Conservation (phyloP, 1,139 yeast species). For the Yamadazyma atlantica region DNA sequence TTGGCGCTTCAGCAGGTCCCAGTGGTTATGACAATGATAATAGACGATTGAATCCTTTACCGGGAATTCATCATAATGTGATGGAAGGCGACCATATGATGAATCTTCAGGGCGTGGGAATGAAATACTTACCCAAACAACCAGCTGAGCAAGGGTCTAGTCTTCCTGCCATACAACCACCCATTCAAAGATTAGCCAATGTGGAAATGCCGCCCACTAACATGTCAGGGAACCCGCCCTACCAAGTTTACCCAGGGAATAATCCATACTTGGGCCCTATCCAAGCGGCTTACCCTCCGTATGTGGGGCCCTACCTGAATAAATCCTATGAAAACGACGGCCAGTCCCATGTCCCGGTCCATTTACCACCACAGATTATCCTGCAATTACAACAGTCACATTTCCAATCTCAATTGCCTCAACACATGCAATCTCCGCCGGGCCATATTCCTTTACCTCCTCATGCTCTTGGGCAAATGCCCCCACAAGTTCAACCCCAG, state of each 20-base stretch:
- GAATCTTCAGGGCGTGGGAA: background rate
- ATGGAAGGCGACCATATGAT: slow-evolving; percentile 1
- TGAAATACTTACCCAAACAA: slow-evolving; percentile 1
- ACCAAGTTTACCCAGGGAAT: background rate
- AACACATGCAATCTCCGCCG: background rate
- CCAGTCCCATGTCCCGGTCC: no score
- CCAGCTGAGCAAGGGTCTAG: background rate
- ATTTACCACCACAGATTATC: no score
- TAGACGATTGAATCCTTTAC: slow-evolving; percentile 8
- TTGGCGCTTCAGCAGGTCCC: no score
- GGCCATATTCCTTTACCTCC: background rate
- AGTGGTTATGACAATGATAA: slow-evolving; percentile 4
- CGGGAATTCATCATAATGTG: background rate
- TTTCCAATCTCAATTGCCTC: background rate
- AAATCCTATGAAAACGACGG: slow-evolving; percentile 8
- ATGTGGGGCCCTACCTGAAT: slow-evolving; percentile 10
- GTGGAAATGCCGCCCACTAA: background rate
- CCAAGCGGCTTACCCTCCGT: slow-evolving; percentile 2
- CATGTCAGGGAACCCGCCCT: background rate
- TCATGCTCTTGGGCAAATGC: background rate
- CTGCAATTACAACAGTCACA: no score
- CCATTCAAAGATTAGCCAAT: background rate
- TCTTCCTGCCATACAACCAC: background rate
- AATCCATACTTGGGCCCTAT: background rate
- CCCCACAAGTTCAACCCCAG: background rate